Conservation (phyloP, 352 stramenopile genomes). For the Globisporangium rhizosaccharum region DNA sequence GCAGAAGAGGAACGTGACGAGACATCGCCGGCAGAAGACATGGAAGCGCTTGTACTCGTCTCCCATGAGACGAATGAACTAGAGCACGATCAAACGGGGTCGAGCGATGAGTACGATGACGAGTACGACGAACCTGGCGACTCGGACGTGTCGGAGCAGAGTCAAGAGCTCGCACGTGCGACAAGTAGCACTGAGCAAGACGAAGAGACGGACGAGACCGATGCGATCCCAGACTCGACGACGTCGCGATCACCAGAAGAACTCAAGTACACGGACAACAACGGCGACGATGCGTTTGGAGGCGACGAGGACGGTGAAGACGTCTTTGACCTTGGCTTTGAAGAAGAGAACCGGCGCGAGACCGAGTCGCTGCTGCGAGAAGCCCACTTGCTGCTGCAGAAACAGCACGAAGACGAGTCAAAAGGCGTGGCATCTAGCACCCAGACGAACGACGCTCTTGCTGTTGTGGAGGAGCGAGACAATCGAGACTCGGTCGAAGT, state of each 20-base stretch:
- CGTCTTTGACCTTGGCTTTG: constrained; percentile 1
- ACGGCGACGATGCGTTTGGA: constrained; percentile 5
- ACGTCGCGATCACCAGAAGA: constrained; percentile 7
- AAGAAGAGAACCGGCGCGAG: constrained; percentile 23
- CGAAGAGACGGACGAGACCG: neutral
- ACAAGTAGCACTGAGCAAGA: neutral
- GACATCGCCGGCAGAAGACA: too few species aligned
- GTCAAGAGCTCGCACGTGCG: too few species aligned
- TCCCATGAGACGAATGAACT: too few species aligned
- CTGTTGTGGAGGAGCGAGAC: neutral
- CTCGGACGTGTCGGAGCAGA: too few species aligned
- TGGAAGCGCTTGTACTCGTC: too few species aligned
- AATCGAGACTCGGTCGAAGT: neutral
- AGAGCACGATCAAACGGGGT: neutral
- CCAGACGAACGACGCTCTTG: too few species aligned
- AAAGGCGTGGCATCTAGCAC: neutral
- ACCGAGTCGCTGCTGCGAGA: constrained; percentile 38
- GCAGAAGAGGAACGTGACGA: too few species aligned
- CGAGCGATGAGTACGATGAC: constrained; percentile 12
- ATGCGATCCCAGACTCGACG: neutral
- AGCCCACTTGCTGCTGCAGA: constrained; percentile 26
- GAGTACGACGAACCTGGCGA: constrained; percentile 5
- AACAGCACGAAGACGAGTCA: constrained; percentile 8
- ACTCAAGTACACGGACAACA: constrained; percentile 11
- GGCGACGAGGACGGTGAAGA: constrained; percentile 8